A percentile compares a stretch with the other conserved stretches of the same genome.
phyloP scores from a whole-genome alignment of 805 yeast genomes.

The Saturnispora halmiae region DNA sequence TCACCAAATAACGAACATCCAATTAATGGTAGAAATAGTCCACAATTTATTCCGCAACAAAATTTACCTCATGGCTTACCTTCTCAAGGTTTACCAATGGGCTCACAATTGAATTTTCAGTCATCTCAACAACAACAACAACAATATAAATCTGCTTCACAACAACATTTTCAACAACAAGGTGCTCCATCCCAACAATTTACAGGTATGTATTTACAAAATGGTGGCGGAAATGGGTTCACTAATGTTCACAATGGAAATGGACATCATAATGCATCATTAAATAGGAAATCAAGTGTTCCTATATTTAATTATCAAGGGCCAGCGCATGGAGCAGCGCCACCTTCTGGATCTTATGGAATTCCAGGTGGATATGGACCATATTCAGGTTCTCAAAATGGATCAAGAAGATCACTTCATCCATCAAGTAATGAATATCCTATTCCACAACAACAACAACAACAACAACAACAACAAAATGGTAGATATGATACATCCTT shows the following conservation, averaged over 20 bases:
- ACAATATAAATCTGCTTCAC: neutral
- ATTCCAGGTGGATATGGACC: slow-evolving; percentile 1
- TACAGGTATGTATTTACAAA: too few relatives aligned
- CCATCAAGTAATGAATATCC: too few relatives aligned
- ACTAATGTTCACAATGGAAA: slow-evolving; percentile 12
- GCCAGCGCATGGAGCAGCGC: neutral
- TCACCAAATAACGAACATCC: slow-evolving; percentile 4
- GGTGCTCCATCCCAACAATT: neutral
- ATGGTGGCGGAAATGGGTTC: slow-evolving; percentile 23
- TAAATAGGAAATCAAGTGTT: neutral
- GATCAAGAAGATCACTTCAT: slow-evolving; percentile 6
- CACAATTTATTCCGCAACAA: slow-evolving; percentile 24
- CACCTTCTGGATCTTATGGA: slow-evolving; percentile 1
- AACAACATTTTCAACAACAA: slow-evolving; percentile 13
- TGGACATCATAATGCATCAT: neutral
- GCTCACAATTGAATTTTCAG: neutral
- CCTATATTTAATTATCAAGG: slow-evolving; percentile 1
- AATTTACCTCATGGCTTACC: slow-evolving; percentile 29
- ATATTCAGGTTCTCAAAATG: slow-evolving; percentile 1
- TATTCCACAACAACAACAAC: slow-evolving; percentile 1
- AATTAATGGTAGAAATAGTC: slow-evolving; percentile 21
- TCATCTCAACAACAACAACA: neutral
- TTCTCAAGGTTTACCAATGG: slow-evolving; percentile 26
- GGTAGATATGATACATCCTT: slow-evolving; percentile 12
- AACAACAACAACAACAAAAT: neutral